phyloP scores from a whole-genome alignment of 805 yeast species.

The Wickerhamiella sorbophila region DNA sequence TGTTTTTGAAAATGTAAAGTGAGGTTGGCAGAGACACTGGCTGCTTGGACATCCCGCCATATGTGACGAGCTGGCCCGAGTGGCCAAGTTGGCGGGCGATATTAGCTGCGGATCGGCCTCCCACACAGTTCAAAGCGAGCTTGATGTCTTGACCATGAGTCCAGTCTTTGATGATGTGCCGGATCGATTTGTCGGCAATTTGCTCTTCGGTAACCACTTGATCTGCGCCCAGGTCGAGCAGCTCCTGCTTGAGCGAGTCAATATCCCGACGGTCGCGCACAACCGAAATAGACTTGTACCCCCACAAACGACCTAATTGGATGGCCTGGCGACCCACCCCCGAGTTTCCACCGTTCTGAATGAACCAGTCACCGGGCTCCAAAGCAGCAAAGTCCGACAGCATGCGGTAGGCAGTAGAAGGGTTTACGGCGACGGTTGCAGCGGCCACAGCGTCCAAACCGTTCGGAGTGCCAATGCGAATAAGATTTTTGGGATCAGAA shows the following conservation, averaged over 20 bases:
- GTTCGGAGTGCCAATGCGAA: constrained; percentile 39
- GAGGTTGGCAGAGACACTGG: constrained; percentile 90
- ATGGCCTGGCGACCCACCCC: constrained; percentile 88
- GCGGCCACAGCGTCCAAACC: constrained; percentile 33
- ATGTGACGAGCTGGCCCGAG: constrained; percentile 71
- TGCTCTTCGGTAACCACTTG: constrained; percentile 82
- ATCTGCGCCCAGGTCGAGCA: constrained; percentile 64
- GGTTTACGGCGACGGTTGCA: constrained; percentile 85
- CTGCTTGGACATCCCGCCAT: constrained; percentile 95
- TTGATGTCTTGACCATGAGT: constrained; percentile 37
- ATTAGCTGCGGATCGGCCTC: constrained; percentile 73
- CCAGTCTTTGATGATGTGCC: constrained; percentile 36
- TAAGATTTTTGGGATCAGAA: constrained; percentile 37
- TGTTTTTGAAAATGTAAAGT: constrained; percentile 74
- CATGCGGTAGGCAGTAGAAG: constrained; percentile 83
- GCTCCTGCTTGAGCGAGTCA: constrained; percentile 41
- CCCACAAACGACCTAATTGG: constrained; percentile 69
- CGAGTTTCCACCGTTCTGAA: constrained; percentile 93
- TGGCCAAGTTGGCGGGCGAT: constrained; percentile 67
- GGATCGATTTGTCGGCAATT: constrained; percentile 53
- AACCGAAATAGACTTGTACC: constrained; percentile 71
- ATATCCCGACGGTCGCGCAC: constrained; percentile 76
- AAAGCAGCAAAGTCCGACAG: constrained; percentile 52
- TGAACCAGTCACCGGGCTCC: constrained; percentile 66
- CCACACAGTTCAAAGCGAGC: constrained; percentile 83